Evolutionary conservation across 2,329 filamentous ascomycete species (phyloP), one percentile per base, ranked within the genome.

Genomic region (Curvularia lunata): DNA sequence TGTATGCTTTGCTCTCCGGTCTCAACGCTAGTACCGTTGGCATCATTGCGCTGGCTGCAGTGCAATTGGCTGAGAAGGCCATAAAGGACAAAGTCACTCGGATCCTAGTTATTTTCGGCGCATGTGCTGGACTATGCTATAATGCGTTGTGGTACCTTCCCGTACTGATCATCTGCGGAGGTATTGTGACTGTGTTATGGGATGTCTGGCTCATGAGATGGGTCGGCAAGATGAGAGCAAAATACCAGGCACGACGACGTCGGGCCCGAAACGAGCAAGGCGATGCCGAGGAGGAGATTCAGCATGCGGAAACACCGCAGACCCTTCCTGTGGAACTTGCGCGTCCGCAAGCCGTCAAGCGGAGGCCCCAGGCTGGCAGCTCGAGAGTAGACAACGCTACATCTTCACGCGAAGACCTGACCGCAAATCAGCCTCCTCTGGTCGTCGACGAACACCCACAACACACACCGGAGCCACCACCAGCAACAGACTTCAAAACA

Each of bases 141-240:
- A 91, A 86, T 48, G 85, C 88, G 0, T 75, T 92, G 0, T 92
- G 90, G 90, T 92, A 90, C 63, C 92, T 91, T 45, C 90, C 90
- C 0, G 66, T 85, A 0, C 69, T 92, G 4, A 87, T 91, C 75
- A 64, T 83, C 0, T 62, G 80, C 1, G 84, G 82, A 0, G 89
- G 88, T 0, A 10, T 81, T 1, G 72, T 75, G 0, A 84, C 85
- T 0, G 72, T 86, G 0, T 52, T 84, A 0, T 86, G 85, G 79
- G 88, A 91, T 72, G 42, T 78, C 41, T 82, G 83, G 76, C 65
- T 84, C 6, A 80, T 83, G n/a, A 70, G 77, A 0, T 70, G 80
- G 5, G 68, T 75, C 23, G 76, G 72, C 46, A 74, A 71, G 57
- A 34, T 68, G 16, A 66, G 61, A 52, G 63, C 68, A 28, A 65